A percentile compares a stretch with the other conserved stretches of the same genome.
Conservation (phyloP, 2,329 filamentous ascomycete species). For the Chaetomium globosum region DNA sequence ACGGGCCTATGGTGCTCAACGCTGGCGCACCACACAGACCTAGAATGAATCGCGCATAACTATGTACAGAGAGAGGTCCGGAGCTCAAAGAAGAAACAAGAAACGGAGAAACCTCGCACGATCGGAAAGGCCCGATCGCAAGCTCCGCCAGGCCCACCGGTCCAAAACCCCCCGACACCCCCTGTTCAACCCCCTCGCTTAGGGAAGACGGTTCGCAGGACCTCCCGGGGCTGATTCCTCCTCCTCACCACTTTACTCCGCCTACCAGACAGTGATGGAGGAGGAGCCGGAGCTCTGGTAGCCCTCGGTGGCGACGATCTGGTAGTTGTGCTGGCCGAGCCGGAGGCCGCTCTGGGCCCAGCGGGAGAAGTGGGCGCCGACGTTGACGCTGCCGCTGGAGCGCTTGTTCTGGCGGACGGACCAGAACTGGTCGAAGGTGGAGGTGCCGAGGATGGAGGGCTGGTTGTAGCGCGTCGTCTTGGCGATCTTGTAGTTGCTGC, state of each 20-base stretch:
- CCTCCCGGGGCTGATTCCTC: not conserved
- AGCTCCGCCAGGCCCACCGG: not conserved
- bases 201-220: not conserved
- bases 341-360: constrained; percentile 52
- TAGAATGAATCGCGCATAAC: not conserved
- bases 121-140: not conserved
- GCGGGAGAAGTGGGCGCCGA: constrained; percentile 54
- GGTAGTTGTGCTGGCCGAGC: constrained; percentile 53
- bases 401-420: constrained; percentile 52
- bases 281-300: constrained; percentile 39
- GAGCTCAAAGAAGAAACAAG: not conserved
- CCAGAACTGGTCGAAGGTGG: constrained; percentile 55
- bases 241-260: not conserved
- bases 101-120: not conserved
- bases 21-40: not conserved
- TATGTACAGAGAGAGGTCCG: not conserved
- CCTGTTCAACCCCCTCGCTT: not conserved
- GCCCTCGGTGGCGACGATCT: constrained; percentile 56
- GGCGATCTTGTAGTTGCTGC: constrained; percentile 43
- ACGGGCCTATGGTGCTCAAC: not conserved
- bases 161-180: not conserved
- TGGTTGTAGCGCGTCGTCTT: constrained; percentile 43
- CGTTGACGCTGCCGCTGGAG: constrained; percentile 52
- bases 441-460: constrained; percentile 50
- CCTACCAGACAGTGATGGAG: not conserved